Conservation (phyloP, 2,329 filamentous ascomycete species). For the Botryotinia narcissicola region DNA sequence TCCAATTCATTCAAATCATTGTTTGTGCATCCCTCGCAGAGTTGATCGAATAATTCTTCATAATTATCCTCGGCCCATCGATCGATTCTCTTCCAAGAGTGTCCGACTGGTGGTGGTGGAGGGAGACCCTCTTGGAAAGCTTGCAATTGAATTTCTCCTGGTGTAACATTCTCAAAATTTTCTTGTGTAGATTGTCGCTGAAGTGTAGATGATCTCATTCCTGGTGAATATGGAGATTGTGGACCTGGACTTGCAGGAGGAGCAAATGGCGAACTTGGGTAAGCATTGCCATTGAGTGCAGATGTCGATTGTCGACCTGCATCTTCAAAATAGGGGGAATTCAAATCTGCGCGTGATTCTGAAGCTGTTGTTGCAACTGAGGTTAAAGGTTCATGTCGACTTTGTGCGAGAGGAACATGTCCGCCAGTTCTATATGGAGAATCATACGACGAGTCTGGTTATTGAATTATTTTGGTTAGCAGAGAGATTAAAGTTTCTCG, state of each 20-base stretch:
- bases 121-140: constrained; percentile 89
- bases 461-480: constrained; percentile 17
- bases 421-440: constrained; percentile 88
- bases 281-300: constrained; percentile 54
- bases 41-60: constrained; percentile 87
- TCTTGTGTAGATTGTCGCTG: constrained; percentile 60
- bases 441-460: constrained; percentile 82
- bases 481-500: not conserved
- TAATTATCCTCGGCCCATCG: constrained; percentile 94
- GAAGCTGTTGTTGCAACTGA: constrained; percentile 81
- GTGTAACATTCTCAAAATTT: constrained; percentile 67
- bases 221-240: constrained; percentile 77
- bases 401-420: constrained; percentile 84
- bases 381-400: constrained; percentile 76
- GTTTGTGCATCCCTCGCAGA: constrained; percentile 85
- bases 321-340: constrained; percentile 76
- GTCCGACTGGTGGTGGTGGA: constrained; percentile 79
- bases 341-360: constrained; percentile 84
- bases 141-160: constrained; percentile 92
- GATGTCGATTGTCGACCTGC: constrained; percentile 52
- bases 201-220: constrained; percentile 75
- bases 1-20: constrained; percentile 98
- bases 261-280: constrained; percentile 43
- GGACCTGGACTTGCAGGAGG: constrained; percentile 55
- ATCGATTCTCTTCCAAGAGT: constrained; percentile 95